Conservation (phyloP, 805 yeast species). For the Nakazawaea ernobii region DNA sequence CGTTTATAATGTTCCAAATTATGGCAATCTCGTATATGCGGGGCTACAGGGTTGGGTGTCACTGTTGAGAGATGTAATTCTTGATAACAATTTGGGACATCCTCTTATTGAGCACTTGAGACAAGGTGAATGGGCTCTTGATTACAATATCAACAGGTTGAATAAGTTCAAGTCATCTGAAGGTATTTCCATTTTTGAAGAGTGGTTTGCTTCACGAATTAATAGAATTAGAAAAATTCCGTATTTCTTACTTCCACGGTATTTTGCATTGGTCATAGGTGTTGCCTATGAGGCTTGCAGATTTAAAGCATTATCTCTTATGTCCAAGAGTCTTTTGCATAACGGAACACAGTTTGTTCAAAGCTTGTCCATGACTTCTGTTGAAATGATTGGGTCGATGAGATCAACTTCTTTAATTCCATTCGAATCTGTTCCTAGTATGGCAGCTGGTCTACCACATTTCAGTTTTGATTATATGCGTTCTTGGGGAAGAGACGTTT, state of each 20-base stretch:
- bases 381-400: constrained; percentile 80
- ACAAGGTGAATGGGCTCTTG: constrained; percentile 86
- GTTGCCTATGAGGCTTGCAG: constrained; percentile 80
- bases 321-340: constrained; percentile 48
- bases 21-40: constrained; percentile 74
- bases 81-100: constrained; percentile 73
- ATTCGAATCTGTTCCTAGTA: constrained; percentile 51
- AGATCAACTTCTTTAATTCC: constrained; percentile 75
- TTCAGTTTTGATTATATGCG: constrained; percentile 89
- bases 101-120: constrained; percentile 79
- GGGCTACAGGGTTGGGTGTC: constrained; percentile 93
- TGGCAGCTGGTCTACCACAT: constrained; percentile 97
- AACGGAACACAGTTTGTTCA: constrained; percentile 70
- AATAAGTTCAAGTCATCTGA: constrained; percentile 41
- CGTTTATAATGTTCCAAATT: constrained; percentile 64
- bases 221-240: constrained; percentile 64
- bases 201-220: constrained; percentile 67
- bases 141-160: constrained; percentile 60
- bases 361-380: constrained; percentile 70
- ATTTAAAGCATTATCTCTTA: constrained; percentile 52
- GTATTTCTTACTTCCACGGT: constrained; percentile 76
- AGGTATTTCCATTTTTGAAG: constrained; percentile 48
- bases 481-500: constrained; percentile 98
- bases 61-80: constrained; percentile 55
- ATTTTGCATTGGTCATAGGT: constrained; percentile 78